Evolutionary conservation across 2,329 filamentous ascomycete species (phyloP), one percentile per base, ranked within the genome.

Genomic region (Sclerotinia borealis): DNA sequence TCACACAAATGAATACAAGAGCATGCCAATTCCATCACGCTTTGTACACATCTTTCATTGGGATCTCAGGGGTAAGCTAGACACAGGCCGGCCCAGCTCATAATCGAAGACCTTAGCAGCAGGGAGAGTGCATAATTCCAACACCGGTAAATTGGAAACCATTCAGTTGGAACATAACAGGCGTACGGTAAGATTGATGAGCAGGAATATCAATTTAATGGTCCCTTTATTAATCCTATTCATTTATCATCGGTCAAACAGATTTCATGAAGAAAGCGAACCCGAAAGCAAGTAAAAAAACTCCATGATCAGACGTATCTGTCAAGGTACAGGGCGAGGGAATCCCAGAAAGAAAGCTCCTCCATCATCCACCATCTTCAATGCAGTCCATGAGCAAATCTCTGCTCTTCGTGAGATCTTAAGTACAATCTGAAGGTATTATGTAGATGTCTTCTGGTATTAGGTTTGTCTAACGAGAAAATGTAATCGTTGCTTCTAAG

Each of bases 401-500:
- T 43, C 29, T 62, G 31, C 11, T 37, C 19, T 56, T 39, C 19
- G 22, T 47, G 41, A 29, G 49, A 17, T 49, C 34, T 17, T 25
- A 36, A 27, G 39, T 58, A 56, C 47, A 52, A 55, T 45, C 10
- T 55, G 37, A 34, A 51, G 17, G 47, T 45, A 61, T 62, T 39
- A 31, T 29, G 41, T 31, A 39, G 22, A 63, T 52, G 39, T 59
- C n/a, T 52, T 55, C 34, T 43, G 39, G n/a, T 43, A 45, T 22
- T 11, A 8, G 25, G 11, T 15, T 31, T 34, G 59, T 62, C 37
- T 56, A 60, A 34, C 47, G 54, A 45, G 39, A 7, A 62, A 95
- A 93, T 50, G 77, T 74, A 64, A 95, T 85, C 8, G 80, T 83
- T 27, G 92, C 92, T 63, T 88, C 88, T 73, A 99, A 81, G 78